phyloP scores from a whole-genome alignment of 306 rosid genomes.

The Rosa chinensis region DNA sequence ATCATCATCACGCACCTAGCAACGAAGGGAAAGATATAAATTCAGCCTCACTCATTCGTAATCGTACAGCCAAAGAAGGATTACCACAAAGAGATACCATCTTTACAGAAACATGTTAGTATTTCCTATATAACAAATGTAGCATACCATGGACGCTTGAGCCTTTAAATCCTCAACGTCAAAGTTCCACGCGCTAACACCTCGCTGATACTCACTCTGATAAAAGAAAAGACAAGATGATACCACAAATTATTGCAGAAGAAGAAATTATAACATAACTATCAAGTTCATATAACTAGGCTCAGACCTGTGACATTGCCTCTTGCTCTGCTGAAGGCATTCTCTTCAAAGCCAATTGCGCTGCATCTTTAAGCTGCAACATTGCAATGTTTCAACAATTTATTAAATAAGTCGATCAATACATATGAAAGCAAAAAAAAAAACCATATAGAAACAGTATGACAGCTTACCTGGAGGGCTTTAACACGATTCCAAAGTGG shows the following conservation, averaged over 20 bases:
- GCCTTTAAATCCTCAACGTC: conserved; percentile 92
- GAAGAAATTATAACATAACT: not conserved
- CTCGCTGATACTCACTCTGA: conserved; percentile 98
- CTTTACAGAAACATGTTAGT: not conserved
- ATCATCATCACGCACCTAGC: conserved; percentile 63
- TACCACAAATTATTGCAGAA: not conserved
- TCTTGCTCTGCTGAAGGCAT: conserved; percentile 99
- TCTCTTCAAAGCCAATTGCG: conserved; percentile 88
- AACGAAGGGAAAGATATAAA: conserved; percentile 18
- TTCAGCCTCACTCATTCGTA: conserved; percentile 19
- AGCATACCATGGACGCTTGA: conserved; percentile 89
- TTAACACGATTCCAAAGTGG: conserved; percentile 95
- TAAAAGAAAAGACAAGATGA: conserved; percentile 14
- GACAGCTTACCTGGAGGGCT: conserved; percentile 76
- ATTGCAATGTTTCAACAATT: conserved; percentile 36
- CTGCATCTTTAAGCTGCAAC: conserved; percentile 88
- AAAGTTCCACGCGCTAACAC: conserved; percentile 99
- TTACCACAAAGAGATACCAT: not conserved
- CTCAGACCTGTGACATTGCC: conserved; percentile 82
- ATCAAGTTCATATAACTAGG: not conserved
- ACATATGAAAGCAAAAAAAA: conserved; percentile 25
- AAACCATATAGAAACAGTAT: conserved; percentile 18
- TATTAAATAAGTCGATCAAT: conserved; percentile 22
- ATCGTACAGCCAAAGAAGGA: not conserved
- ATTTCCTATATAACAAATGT: not conserved